Evolutionary conservation across 73 alveolate species (phyloP).

Genomic region (Paramecium tetraurelia): DNA sequence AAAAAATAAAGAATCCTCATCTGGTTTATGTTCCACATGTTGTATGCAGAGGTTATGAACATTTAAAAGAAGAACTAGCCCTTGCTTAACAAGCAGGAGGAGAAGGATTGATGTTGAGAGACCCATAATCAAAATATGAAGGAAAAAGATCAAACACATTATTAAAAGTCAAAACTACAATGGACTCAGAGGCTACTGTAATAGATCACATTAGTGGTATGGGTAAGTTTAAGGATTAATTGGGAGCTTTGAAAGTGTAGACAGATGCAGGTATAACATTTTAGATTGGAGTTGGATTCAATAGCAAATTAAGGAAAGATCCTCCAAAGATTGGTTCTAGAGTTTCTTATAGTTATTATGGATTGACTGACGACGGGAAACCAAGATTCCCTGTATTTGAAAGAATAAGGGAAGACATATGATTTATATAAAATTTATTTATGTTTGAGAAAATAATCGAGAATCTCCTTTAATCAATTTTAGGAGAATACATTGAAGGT

Average conservation of each 20-base stretch:
- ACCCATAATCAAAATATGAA: conserved; percentile 66
- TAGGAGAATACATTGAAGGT: conserved; percentile 42
- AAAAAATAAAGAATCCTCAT: conserved; percentile 18
- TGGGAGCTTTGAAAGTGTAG: conserved; percentile 57
- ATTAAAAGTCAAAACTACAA: conserved; percentile 58
- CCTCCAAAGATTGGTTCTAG: conserved; percentile 68
- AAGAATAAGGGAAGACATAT: not conserved
- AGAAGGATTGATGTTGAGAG: conserved; percentile 70
- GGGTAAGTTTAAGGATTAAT: conserved; percentile 56
- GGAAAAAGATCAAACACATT: conserved; percentile 53
- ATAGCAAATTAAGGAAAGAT: conserved; percentile 54
- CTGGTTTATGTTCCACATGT: conserved; percentile 39
- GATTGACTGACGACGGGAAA: conserved; percentile 59
- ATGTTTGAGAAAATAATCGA: conserved; percentile 49
- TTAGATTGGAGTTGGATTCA: conserved; percentile 64
- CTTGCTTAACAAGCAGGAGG: conserved; percentile 50
- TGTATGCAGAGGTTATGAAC: conserved; percentile 59
- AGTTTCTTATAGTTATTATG: conserved; percentile 63
- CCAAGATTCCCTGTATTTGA: conserved; percentile 42
- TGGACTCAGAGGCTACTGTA: conserved; percentile 69
- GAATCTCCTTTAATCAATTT: not conserved
- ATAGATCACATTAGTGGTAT: conserved; percentile 61
- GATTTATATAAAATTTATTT: not conserved
- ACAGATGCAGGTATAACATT: conserved; percentile 38
- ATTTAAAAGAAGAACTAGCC: conserved; percentile 52